Conservation (phyloP, 208 protist genomes). For the Tetramitus jugosus region DNA sequence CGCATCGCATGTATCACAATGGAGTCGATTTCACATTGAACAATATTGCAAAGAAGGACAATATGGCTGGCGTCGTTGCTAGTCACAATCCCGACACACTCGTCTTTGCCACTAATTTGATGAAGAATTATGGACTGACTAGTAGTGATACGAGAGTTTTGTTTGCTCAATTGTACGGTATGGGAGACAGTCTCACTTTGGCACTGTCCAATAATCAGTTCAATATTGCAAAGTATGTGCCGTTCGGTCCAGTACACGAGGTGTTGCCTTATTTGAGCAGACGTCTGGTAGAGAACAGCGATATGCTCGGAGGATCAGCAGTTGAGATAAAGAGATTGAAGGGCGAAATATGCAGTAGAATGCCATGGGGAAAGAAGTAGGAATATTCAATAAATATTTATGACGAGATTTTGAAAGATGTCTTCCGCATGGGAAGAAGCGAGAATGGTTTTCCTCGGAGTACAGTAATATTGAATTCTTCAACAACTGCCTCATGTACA, state of each 20-base stretch:
- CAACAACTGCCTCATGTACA: too few species aligned
- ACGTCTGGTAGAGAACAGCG: constrained; percentile 81
- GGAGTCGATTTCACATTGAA: constrained; percentile 55
- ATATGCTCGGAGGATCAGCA: constrained; percentile 36
- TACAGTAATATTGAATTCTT: too few species aligned
- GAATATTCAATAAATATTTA: too few species aligned
- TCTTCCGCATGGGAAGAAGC: too few species aligned
- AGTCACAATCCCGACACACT: constrained; percentile 82
- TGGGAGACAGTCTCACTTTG: constrained; percentile 88
- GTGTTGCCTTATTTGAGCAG: constrained; percentile 89
- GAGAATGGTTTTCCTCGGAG: too few species aligned
- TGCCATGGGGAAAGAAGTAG: too few species aligned
- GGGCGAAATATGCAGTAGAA: not conserved
- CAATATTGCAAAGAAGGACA: constrained; percentile 36
- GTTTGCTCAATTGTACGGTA: constrained; percentile 90
- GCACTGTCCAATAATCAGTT: constrained; percentile 70
- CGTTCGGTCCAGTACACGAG: constrained; percentile 87
- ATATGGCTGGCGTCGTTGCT: constrained; percentile 68
- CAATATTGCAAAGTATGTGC: constrained; percentile 83
- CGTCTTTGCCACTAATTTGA: constrained; percentile 49
- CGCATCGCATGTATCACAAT: constrained; percentile 73
- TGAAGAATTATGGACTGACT: constrained; percentile 47
- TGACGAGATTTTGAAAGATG: too few species aligned
- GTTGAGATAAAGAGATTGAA: constrained; percentile 15
- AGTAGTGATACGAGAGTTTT: constrained; percentile 45